These are phyloP conservation scores for Diaporthe nobilis DNA, from an alignment of 2,329 filamentous ascomycete species.

Conservation along the genomic window DNA sequence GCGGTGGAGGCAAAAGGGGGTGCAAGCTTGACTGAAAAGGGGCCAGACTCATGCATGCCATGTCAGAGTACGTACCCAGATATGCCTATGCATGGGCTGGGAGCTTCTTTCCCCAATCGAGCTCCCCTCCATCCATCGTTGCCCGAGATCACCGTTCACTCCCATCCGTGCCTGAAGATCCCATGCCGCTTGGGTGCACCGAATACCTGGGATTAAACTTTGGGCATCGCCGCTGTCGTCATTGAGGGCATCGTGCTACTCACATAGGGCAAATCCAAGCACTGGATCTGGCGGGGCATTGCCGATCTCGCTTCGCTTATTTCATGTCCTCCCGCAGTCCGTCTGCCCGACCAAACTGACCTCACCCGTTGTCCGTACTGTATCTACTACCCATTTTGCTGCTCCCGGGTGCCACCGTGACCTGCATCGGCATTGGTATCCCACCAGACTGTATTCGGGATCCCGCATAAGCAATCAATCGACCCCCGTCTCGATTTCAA, in stretches of 20 bases:
- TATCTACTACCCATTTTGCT: not conserved
- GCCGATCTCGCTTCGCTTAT: constrained; percentile 27
- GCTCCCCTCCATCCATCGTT: constrained; percentile 4
- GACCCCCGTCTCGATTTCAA: not conserved
- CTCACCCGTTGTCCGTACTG: not conserved
- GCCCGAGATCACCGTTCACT: constrained; percentile 5
- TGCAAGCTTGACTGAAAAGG: constrained; percentile 1
- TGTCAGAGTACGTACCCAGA: not conserved
- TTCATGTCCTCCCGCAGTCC: not conserved
- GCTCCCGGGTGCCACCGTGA: not conserved
- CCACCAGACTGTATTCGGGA: not conserved
- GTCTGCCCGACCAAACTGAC: not conserved
- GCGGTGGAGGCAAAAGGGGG: not conserved
- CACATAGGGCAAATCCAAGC: not conserved
- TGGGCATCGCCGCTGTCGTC: constrained; percentile 30
- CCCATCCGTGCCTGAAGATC: constrained; percentile 31
- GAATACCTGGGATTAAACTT: not conserved
- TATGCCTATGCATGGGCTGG: not conserved
- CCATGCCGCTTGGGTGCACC: constrained; percentile 6
- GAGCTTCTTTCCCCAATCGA: constrained; percentile 5
- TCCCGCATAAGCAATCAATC: not conserved
- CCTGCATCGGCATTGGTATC: too few species aligned
- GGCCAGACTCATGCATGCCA: not conserved
- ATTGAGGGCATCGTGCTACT: constrained; percentile 35
- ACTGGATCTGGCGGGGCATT: constrained; percentile 4